phyloP scores from a whole-genome alignment of 2,329 filamentous ascomycete genomes.

The Geosmithia flava region DNA sequence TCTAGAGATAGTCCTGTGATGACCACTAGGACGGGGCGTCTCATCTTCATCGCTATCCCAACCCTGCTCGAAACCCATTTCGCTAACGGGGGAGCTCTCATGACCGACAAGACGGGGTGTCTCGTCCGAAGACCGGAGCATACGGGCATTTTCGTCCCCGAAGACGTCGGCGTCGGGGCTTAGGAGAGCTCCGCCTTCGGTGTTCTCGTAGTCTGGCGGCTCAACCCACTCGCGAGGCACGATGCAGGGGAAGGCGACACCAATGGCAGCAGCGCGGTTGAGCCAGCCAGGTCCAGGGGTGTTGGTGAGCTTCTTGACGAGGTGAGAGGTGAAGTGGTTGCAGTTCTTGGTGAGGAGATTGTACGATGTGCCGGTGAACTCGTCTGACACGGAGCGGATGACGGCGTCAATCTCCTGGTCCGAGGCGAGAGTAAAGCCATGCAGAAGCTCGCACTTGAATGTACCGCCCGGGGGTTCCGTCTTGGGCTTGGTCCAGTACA shows the following conservation, averaged over 20 bases:
- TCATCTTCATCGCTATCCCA: conserved; percentile 29
- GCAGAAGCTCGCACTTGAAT: conserved; percentile 62
- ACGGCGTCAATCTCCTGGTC: conserved; percentile 59
- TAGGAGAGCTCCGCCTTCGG: conserved; percentile 56
- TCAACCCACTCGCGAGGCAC: conserved; percentile 75
- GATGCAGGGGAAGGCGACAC: conserved; percentile 68
- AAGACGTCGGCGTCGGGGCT: conserved; percentile 35
- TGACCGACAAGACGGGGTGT: conserved; percentile 15
- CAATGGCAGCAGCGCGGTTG: conserved; percentile 75
- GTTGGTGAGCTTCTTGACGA: conserved; percentile 63
- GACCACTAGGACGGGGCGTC: not conserved
- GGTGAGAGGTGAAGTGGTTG: conserved; percentile 74
- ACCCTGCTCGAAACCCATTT: conserved; percentile 14
- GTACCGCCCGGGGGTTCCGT: conserved; percentile 66
- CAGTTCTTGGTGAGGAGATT: conserved; percentile 77
- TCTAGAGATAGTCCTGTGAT: conserved; percentile 18
- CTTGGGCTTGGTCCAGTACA: conserved; percentile 70
- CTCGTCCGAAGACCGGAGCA: conserved; percentile 33
- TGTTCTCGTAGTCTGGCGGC: conserved; percentile 56
- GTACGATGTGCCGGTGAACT: conserved; percentile 65
- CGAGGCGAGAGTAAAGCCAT: conserved; percentile 64
- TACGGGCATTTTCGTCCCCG: conserved; percentile 41
- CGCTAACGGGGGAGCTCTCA: not conserved
- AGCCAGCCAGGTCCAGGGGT: conserved; percentile 61
- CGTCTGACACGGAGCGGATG: conserved; percentile 54